These are phyloP conservation scores for Penicillium macrosclerotiorum DNA, from an alignment of 495 filamentous ascomycete genomes.

Conservation along the genomic window DNA sequence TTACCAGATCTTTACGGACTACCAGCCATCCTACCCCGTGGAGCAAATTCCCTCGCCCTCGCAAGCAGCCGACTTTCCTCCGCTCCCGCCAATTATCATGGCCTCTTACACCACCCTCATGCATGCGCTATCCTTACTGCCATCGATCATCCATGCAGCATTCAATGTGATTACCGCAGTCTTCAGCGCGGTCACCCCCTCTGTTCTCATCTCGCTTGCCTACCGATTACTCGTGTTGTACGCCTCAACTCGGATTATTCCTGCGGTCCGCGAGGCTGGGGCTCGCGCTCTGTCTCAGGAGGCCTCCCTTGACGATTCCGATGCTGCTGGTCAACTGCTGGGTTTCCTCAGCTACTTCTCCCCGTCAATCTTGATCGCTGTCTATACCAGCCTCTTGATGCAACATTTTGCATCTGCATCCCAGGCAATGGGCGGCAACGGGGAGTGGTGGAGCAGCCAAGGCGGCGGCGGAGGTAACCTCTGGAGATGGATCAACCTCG, in stretches of 20 bases:
- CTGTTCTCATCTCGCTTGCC: conserved; percentile 87
- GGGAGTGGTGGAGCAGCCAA: conserved; percentile 83
- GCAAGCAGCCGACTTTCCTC: conserved; percentile 78
- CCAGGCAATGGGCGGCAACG: conserved; percentile 54
- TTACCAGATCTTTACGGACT: conserved; percentile 99
- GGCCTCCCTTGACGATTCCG: conserved; percentile 77
- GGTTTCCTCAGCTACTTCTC: conserved; percentile 88
- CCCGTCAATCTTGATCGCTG: conserved; percentile 85
- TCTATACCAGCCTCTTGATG: conserved; percentile 95
- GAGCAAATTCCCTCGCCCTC: conserved; percentile 53
- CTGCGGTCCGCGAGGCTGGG: conserved; percentile 82
- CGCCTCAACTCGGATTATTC: conserved; percentile 92
- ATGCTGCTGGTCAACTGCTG: conserved; percentile 74
- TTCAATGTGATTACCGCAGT: conserved; percentile 87
- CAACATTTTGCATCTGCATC: conserved; percentile 85
- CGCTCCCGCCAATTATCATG: conserved; percentile 95
- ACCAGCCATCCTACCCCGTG: conserved; percentile 69
- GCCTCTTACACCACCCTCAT: conserved; percentile 93
- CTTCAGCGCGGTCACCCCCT: conserved; percentile 89
- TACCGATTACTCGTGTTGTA: conserved; percentile 95
- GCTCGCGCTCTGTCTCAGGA: conserved; percentile 79
- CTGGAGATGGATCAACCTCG: conserved; percentile 92
- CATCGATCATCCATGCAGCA: conserved; percentile 76
- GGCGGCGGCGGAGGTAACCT: conserved; percentile 78
- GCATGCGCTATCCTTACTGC: conserved; percentile 78